Percentiles rank a stretch among this genome's conserved stretches.
phyloP scores from a whole-genome alignment of 2,329 filamentous ascomycete species.

The Pseudogymnoascus sp. region DNA sequence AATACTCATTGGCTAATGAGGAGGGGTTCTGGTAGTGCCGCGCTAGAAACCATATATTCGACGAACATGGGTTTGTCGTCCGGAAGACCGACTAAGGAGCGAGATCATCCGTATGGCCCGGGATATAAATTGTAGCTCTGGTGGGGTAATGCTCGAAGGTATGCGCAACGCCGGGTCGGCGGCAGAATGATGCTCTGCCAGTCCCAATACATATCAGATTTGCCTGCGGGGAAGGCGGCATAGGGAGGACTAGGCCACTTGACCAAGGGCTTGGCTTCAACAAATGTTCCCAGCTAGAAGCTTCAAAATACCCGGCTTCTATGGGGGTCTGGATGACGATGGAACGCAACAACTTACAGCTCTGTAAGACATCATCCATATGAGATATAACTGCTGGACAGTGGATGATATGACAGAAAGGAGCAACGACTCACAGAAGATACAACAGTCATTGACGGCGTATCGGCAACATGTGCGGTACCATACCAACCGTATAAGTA shows the following conservation, averaged over 20 bases:
- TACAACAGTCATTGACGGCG: neutral
- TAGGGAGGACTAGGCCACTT: neutral
- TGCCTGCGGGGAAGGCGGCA: neutral
- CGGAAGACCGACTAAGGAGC: neutral
- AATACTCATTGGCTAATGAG: neutral
- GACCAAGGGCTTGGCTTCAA: neutral
- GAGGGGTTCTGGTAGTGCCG: neutral
- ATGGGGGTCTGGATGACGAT: neutral
- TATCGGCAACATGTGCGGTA: neutral
- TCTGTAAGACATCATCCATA: neutral
- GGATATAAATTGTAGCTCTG: slow-evolving; percentile 1
- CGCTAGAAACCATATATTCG: neutral
- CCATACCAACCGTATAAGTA: neutral
- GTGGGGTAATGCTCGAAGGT: neutral
- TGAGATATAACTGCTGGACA: neutral
- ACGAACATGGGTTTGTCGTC: neutral
- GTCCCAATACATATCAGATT: neutral
- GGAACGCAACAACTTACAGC: neutral
- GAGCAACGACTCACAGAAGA: neutral
- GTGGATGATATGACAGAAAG: neutral
- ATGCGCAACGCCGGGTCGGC: neutral
- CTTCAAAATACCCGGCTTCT: neutral
- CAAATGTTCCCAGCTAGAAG: neutral
- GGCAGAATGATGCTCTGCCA: neutral
- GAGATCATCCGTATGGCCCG: slow-evolving; percentile 1